Evolutionary conservation across 1,139 yeast species (phyloP), one percentile per base, ranked within the genome.

Genomic region (Magnusiomyces sp.): DNA sequence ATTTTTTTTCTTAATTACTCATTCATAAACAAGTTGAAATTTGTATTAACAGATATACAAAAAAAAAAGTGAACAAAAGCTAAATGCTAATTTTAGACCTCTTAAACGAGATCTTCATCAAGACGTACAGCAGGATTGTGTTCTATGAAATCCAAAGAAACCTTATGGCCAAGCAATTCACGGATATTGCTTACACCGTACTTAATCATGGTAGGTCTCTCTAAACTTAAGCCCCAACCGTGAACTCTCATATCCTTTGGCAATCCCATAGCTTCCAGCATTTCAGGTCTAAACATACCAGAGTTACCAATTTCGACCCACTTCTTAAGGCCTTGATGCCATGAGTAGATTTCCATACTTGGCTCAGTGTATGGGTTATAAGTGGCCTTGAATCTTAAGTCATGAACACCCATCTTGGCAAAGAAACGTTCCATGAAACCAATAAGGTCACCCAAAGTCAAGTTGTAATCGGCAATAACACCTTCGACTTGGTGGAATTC

Each of bases 301-400:
- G 97, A 88, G 75, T 94, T 94, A 69, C 99, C 99, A 64, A 94
- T 90, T 74, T 94, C 99, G 56, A 94, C 98, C 98, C 98, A 94
- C 69, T 89, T 92, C 62, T 78, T 83, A 62, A 94, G 77, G 46
- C 96, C 97, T 62, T 81, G 82, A 71, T 94, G 99, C 83, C 88
- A 92, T 51, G 97, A 94, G 70, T 84, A 94, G 60, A 94, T 92
- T 73, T 94, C 99, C 81, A 94, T 79, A 16, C 96, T 86, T 54
- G 99, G 99, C 71, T 94, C 99, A 55, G 98, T 94, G 77, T 94
- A 94, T 52, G 98, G 98, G 71, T 92, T 92, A 72, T 92, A 94
- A 42, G 98, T 95, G 56, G 98, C 96, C 75, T 94, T 94, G 80
- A 92, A 94, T 72, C 97, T 83, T 62, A 92, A 79, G 57, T 89